Evolutionary conservation across 768 basidiomycete species (phyloP).

Genomic region (Leccinellum rugosiceps): DNA sequence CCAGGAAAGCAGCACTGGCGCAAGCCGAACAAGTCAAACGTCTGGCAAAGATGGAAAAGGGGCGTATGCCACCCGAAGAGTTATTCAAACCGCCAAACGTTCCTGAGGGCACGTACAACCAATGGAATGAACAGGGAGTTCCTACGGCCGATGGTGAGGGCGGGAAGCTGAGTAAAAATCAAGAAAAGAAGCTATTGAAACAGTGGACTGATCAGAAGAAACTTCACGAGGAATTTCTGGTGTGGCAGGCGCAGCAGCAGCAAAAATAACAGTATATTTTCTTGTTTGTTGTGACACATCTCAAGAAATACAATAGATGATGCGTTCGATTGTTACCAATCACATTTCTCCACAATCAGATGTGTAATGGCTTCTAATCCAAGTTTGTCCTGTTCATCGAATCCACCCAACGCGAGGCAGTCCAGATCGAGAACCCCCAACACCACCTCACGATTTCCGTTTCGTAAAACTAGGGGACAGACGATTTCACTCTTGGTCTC

Average conservation of each 20-base stretch:
- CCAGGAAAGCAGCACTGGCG: slow-evolving; percentile 70
- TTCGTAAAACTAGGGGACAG: slow-evolving; percentile 57
- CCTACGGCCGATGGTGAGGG: slow-evolving; percentile 85
- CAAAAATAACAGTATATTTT: background rate
- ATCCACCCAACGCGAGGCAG: slow-evolving; percentile 67
- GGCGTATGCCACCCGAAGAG: slow-evolving; percentile 66
- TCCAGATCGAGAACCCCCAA: slow-evolving; percentile 83
- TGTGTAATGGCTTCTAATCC: slow-evolving; percentile 74
- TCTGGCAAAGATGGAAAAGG: slow-evolving; percentile 80
- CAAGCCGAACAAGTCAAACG: slow-evolving; percentile 67
- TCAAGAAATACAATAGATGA: slow-evolving; percentile 9
- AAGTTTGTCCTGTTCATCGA: slow-evolving; percentile 70
- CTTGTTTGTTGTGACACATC: background rate
- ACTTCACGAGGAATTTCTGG: slow-evolving; percentile 74
- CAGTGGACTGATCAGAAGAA: slow-evolving; percentile 71
- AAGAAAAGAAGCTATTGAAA: slow-evolving; percentile 74
- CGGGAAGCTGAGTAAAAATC: slow-evolving; percentile 79
- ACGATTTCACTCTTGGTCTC: slow-evolving; percentile 91
- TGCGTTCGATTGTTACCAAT: slow-evolving; percentile 48
- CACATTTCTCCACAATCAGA: slow-evolving; percentile 58
- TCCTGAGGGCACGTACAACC: slow-evolving; percentile 65
- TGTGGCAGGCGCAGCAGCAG: slow-evolving; percentile 37
- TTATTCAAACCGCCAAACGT: slow-evolving; percentile 86
- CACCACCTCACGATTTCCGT: slow-evolving; percentile 31
- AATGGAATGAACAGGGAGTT: slow-evolving; percentile 83